Conservation (phyloP, 495 filamentous ascomycete species). For the Platismatia glauca region DNA sequence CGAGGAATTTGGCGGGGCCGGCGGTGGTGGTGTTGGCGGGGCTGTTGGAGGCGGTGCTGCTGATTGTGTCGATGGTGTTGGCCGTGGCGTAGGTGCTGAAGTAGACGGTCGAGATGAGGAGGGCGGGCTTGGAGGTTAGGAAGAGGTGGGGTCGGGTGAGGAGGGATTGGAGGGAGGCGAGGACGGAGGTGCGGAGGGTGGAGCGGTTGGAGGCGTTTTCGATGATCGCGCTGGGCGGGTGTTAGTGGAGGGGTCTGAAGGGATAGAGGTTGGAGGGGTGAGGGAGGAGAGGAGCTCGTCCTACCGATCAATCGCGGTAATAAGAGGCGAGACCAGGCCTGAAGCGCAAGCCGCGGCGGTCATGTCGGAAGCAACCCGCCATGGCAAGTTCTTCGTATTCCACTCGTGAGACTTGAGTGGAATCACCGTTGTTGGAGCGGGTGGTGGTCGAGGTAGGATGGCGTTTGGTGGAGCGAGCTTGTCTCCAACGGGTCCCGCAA, state of each 20-base stretch:
- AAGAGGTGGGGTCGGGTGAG: conserved; percentile 58
- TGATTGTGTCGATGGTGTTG: conserved; percentile 75
- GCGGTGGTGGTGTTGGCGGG: conserved; percentile 54
- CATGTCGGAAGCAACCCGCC: conserved; percentile 63
- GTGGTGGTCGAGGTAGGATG: conserved; percentile 7
- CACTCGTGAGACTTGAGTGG: conserved; percentile 39
- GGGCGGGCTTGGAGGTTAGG: conserved; percentile 72
- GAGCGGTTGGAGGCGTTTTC: conserved; percentile 83
- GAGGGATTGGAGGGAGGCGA: conserved; percentile 52
- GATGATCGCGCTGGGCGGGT: conserved; percentile 65
- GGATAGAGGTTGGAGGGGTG: not conserved
- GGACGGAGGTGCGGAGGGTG: conserved; percentile 60
- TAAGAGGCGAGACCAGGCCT: conserved; percentile 75
- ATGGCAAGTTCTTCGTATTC: conserved; percentile 67
- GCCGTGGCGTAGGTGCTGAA: conserved; percentile 85
- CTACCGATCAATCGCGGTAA: conserved; percentile 87
- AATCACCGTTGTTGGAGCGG: conserved; percentile 2
- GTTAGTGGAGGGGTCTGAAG: conserved; percentile 18
- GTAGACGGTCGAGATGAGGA: conserved; percentile 82
- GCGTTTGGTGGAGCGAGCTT: conserved; percentile 17
- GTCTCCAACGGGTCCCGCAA: conserved; percentile 6
- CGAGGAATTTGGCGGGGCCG: conserved; percentile 72
- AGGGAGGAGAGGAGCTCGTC: conserved; percentile 3
- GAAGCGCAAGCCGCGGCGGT: conserved; percentile 67
- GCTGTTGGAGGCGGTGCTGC: conserved; percentile 52